phyloP scores from a whole-genome alignment of 1,284 basidiomycete species.

The Trichosporon sp. region DNA sequence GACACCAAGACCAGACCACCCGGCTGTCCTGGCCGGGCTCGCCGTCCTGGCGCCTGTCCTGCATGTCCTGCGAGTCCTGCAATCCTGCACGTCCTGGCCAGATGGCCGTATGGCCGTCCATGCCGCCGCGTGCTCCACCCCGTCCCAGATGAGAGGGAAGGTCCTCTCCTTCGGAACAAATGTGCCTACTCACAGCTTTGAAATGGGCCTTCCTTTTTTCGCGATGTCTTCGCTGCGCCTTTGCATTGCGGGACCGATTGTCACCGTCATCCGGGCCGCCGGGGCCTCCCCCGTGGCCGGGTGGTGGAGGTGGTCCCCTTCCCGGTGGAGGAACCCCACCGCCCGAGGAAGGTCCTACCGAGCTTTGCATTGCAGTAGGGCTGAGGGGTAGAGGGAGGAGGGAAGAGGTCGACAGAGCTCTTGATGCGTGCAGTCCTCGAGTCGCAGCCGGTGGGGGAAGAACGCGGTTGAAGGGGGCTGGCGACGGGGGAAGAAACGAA shows the following conservation, averaged over 20 bases:
- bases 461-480: background rate
- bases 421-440: background rate
- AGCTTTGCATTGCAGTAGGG: constrained; percentile 1
- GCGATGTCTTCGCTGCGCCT: constrained; percentile 81
- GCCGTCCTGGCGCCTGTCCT: background rate
- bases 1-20: background rate
- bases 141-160: background rate
- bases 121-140: background rate
- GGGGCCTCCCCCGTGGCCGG: background rate
- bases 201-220: constrained; percentile 91
- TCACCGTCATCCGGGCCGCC: constrained; percentile 36
- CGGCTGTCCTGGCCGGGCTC: background rate
- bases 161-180: background rate
- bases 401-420: background rate
- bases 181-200: constrained; percentile 61
- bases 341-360: constrained; percentile 2
- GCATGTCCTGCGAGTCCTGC: background rate
- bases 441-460: background rate
- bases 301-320: constrained; percentile 7
- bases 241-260: constrained; percentile 63
- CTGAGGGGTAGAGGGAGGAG: constrained; percentile 2
- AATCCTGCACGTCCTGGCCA: too few relatives aligned
- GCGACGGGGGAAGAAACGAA: background rate
- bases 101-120: background rate
- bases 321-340: constrained; percentile 4